Evolutionary conservation across 139 green algal species (phyloP).

Genomic region (Chlorella sp.): DNA sequence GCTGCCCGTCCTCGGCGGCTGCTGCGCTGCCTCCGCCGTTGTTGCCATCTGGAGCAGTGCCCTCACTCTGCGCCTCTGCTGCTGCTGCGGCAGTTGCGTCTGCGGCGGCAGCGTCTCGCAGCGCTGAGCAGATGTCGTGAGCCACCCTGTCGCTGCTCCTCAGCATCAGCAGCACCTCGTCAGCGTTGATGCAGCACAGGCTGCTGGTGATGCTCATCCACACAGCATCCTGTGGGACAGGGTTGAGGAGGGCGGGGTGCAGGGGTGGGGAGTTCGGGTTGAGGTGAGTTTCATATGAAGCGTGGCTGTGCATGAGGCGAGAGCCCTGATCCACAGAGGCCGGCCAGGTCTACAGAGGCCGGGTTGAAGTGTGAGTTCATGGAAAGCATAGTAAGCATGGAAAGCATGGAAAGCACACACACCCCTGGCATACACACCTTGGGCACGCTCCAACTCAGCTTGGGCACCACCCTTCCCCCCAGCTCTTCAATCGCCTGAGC

Average conservation of each 20-base stretch:
- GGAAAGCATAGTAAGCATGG: too few species aligned
- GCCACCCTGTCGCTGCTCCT: slow-evolving; percentile 88
- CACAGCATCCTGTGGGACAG: slow-evolving; percentile 69
- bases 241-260: not conserved
- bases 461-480: slow-evolving; percentile 84
- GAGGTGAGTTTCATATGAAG: not conserved
- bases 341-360: too few species aligned
- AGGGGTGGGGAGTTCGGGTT: not conserved
- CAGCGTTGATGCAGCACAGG: slow-evolving; percentile 67
- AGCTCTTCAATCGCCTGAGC: slow-evolving; percentile 67
- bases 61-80: not conserved
- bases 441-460: slow-evolving; percentile 93
- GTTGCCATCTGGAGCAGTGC: slow-evolving; percentile 27
- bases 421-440: slow-evolving; percentile 37
- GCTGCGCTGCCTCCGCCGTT: not conserved
- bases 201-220: slow-evolving; percentile 79
- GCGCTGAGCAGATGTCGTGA: slow-evolving; percentile 79
- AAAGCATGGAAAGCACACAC: too few species aligned
- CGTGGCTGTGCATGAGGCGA: not conserved
- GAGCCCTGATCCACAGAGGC: too few species aligned
- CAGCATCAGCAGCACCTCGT: slow-evolving; percentile 91
- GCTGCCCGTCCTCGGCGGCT: not conserved
- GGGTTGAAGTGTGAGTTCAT: too few species aligned
- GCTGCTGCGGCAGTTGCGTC: not conserved
- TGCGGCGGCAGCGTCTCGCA: not conserved